A percentile compares a stretch with the other conserved stretches of the same genome.
Conservation (phyloP, 805 yeast genomes). For the Candida pseudoglaebosa region DNA sequence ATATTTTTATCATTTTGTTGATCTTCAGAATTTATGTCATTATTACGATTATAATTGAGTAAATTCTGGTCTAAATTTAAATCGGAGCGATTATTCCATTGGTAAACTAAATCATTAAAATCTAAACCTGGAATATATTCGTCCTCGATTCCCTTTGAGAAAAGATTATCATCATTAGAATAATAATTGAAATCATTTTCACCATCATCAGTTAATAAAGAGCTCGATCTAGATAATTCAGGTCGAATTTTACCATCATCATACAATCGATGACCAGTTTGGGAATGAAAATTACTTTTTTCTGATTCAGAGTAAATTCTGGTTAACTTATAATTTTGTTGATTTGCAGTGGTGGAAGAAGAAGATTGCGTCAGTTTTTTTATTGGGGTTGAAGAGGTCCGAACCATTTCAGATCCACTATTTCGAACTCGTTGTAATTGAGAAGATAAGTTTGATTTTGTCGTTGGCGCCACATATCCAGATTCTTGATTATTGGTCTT, state of each 20-base stretch:
- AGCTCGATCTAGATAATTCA: conserved; percentile 15
- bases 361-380: background rate
- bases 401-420: background rate
- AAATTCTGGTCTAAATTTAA: conserved; percentile 8
- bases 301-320: conserved; percentile 67
- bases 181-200: background rate
- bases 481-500: background rate
- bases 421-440: conserved; percentile 3
- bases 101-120: conserved; percentile 43
- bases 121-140: conserved; percentile 75
- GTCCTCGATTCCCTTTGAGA: conserved; percentile 54
- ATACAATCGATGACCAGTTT: conserved; percentile 50
- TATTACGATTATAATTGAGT: conserved; percentile 1
- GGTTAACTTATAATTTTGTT: conserved; percentile 28
- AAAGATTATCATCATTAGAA: conserved; percentile 1
- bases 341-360: background rate
- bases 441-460: conserved; percentile 3
- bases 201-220: conserved; percentile 1
- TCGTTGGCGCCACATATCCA: conserved; percentile 1
- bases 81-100: conserved; percentile 40
- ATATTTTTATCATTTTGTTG: background rate
- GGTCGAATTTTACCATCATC: conserved; percentile 54
- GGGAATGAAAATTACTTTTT: conserved; percentile 52
- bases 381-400: background rate
- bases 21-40: background rate